Percentiles rank a stretch among this genome's conserved stretches.
Evolutionary conservation across 805 yeast species (phyloP).

Genomic region (Candida taoyuanica): DNA sequence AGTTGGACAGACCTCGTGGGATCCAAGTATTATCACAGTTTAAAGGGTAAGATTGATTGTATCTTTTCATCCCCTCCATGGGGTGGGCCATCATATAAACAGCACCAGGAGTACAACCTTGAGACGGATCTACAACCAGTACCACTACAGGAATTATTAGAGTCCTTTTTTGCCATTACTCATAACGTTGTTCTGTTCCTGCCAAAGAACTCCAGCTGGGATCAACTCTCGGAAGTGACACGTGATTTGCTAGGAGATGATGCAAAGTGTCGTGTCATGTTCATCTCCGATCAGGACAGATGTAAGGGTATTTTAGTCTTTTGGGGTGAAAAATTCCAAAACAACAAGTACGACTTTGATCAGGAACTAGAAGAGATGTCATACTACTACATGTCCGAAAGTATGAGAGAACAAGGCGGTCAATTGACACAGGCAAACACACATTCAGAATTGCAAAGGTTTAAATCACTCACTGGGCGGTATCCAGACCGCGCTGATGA

Average conservation of each 20-base stretch:
- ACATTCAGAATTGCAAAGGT: neutral
- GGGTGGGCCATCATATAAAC: constrained; percentile 71
- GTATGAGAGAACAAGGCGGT: neutral
- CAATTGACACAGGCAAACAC: neutral
- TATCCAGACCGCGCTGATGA: constrained; percentile 6
- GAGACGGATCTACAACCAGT: constrained; percentile 41
- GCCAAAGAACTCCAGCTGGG: constrained; percentile 55
- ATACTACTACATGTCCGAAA: constrained; percentile 12
- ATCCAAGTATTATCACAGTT: constrained; percentile 4
- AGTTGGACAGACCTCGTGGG: constrained; percentile 38
- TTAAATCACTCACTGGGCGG: constrained; percentile 1
- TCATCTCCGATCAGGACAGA: constrained; percentile 37
- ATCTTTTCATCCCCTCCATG: constrained; percentile 82
- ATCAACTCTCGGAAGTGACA: constrained; percentile 47
- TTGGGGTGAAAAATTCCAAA: constrained; percentile 50
- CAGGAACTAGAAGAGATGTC: constrained; percentile 10
- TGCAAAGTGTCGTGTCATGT: constrained; percentile 42
- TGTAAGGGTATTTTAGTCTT: constrained; percentile 53
- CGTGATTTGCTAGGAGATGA: constrained; percentile 39
- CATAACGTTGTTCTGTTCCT: constrained; percentile 53
- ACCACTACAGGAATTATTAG: constrained; percentile 39
- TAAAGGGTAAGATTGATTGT: constrained; percentile 37
- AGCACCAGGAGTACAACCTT: constrained; percentile 41
- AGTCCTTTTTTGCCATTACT: constrained; percentile 37
- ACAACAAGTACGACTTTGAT: constrained; percentile 14